Base-by-base conservation (phyloP, 352 stramenopile species). In the Elongisporangium anandrum region DNA sequence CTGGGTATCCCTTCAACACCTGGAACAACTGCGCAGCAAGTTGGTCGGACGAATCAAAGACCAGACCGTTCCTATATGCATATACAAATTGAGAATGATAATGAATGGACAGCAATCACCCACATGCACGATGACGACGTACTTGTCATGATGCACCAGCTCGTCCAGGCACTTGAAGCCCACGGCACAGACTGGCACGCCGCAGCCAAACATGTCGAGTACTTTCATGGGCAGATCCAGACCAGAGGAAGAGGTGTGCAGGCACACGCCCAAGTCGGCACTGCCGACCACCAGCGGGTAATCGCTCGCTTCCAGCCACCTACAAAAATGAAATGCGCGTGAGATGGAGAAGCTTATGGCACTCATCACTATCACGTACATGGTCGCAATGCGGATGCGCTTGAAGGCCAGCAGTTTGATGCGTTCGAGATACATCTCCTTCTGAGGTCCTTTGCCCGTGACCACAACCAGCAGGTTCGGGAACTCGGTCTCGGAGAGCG, bases 141-240 rank as follows among this genome's bases (percentile, higher is more conserved):
- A 98, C 54, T 87, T 77, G 53, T 90, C 81, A 77, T 99, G 90
- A 63, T 95, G 68, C 12, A 99, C 96, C 10, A 99, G 88, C 70
- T 99, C 98, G 26, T 76, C 67, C n/a, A 99, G 71, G 63, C 95
- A 99, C 55, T 90, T 75, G 81, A 99, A 99, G 47, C 75, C 77
- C 29, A 98, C 85, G 3, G 97, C 97, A 66, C 95, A 99, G 0
- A 99, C 98, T 17, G 98, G 98, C 38, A 99, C 78, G 15, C 88
- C 84, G 60, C 90, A 97, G 38, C 98, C 98, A 82, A 99, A 99
- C 93, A 99, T 99, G 76, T 99, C 98, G 34, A 99, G 77, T 49
- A 99, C 96, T 61, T 99, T 99, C 97, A 99, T 99, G 5, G 98
- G 98, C 48, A 99, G 73, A 75, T 99, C 98, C 34, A 99, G 72